Evolutionary conservation across 768 basidiomycete species (phyloP), one percentile per base, ranked within the genome.

Genomic region (Podaxis sp.): DNA sequence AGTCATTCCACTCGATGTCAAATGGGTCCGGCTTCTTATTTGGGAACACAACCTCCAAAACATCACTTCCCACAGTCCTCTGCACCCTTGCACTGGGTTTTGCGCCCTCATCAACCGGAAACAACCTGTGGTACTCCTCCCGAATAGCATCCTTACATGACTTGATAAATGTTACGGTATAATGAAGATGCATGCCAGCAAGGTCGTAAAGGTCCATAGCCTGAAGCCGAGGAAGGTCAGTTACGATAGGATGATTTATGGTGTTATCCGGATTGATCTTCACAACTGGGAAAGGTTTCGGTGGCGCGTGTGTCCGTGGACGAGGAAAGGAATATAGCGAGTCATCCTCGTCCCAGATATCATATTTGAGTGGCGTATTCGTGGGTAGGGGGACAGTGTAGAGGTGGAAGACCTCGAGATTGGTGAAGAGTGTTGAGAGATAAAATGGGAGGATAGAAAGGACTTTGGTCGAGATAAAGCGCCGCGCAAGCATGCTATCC

Each of bases 91-190:
- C 28, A 38, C 35, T 61, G 35, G 27, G 36, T 25, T 16, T 38
- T 5, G 14, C 18, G 14, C 57, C 21, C 16, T 76, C 70, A 38
- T 76, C 73, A 6, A 72, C 66, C 25, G 76, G 76, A 44, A 76
- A 79, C 1, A 88, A 69, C 56, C 73, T 74, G 48, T 81, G 72
- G 68, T 89, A 91, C 68, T 86, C 86, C 21, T 72, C 70, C 82
- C 82, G 88, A 42, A 92, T 82, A 18, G 86, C 82, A 42, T 88
- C 87, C 66, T 89, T 89, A 74, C 88, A 91, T 14, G 79, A 82
- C 25, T 70, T 66, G 25, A 90, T 78, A 18, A 80, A 82, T 32
- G 76, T 77, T 7, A 90, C 81, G 27, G 75, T 80, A 62, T 79
- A 81, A 11, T 82, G 83, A 9, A 91, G 76, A 68, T 90, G 89